A percentile compares a stretch with the other conserved stretches of the same genome.
These are phyloP conservation scores for Pterula multifida DNA, from an alignment of 1,284 basidiomycete species.

Conservation along the genomic window DNA sequence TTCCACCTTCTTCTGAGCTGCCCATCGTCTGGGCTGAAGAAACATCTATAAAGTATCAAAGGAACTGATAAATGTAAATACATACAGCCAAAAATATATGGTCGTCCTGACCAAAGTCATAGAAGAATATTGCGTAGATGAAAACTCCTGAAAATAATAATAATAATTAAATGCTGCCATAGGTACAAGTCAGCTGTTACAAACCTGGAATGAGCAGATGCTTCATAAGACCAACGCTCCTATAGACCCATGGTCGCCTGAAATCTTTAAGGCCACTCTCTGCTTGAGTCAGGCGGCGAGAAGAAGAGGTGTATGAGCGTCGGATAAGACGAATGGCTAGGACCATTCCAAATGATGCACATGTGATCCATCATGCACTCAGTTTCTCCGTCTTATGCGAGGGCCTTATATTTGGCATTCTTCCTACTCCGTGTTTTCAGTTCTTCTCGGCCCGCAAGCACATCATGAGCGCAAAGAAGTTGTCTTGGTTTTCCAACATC, in stretches of 20 bases:
- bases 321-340: not conserved
- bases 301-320: not conserved
- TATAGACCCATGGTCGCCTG: constrained; percentile 1
- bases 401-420: not conserved
- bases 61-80: not conserved
- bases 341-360: not conserved
- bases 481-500: too few relatives aligned
- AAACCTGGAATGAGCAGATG: not conserved
- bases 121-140: not conserved
- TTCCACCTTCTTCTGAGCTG: not conserved
- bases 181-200: not conserved
- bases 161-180: not conserved
- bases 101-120: constrained; percentile 1
- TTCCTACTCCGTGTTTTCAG: not conserved
- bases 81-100: not conserved
- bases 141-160: not conserved
- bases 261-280: not conserved
- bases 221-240: not conserved
- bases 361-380: not conserved
- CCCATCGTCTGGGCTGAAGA: not conserved
- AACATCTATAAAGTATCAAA: not conserved
- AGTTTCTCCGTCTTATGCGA: not conserved
- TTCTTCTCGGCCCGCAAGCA: not conserved
- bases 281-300: not conserved
- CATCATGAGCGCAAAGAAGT: not conserved